A percentile compares a stretch with the other conserved stretches of the same genome.
phyloP scores from a whole-genome alignment of 2,329 filamentous ascomycete species.

The Mycosphaerella sp. region DNA sequence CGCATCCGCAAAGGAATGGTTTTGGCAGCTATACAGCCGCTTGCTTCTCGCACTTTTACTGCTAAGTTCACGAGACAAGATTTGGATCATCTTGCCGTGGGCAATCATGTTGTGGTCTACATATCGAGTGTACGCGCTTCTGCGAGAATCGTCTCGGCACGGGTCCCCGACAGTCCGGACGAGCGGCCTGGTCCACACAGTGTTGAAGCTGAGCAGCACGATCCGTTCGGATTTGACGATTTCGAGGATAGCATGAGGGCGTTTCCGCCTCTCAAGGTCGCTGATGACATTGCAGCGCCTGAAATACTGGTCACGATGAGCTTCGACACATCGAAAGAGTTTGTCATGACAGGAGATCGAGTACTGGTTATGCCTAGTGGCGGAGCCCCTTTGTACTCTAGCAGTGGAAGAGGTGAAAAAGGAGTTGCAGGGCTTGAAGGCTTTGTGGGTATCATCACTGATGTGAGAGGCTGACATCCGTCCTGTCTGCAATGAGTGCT shows the following conservation, averaged over 20 bases:
- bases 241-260: slow-evolving; percentile 11
- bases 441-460: slow-evolving; percentile 59
- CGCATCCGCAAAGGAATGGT: slow-evolving; percentile 74
- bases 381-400: slow-evolving; percentile 40
- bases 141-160: slow-evolving; percentile 59
- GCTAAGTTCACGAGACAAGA: slow-evolving; percentile 64
- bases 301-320: slow-evolving; percentile 57
- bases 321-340: slow-evolving; percentile 63
- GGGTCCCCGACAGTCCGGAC: slow-evolving; percentile 28
- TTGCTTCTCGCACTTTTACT: slow-evolving; percentile 45
- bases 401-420: slow-evolving; percentile 38
- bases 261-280: slow-evolving; percentile 18
- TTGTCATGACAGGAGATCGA: slow-evolving; percentile 64
- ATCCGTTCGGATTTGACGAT: slow-evolving; percentile 27
- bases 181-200: neutral
- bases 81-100: slow-evolving; percentile 57
- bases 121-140: slow-evolving; percentile 79
- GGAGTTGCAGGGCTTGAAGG: slow-evolving; percentile 62
- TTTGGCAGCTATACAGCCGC: slow-evolving; percentile 55
- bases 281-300: slow-evolving; percentile 24
- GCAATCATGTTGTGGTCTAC: slow-evolving; percentile 73
- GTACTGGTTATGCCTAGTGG: slow-evolving; percentile 68
- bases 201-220: slow-evolving; percentile 34
- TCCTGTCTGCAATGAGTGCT: neutral
- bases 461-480: slow-evolving; percentile 29